These are phyloP conservation scores for Stagonosporopsis vannaccii DNA, from an alignment of 2,329 filamentous ascomycete genomes.

Conservation along the genomic window DNA sequence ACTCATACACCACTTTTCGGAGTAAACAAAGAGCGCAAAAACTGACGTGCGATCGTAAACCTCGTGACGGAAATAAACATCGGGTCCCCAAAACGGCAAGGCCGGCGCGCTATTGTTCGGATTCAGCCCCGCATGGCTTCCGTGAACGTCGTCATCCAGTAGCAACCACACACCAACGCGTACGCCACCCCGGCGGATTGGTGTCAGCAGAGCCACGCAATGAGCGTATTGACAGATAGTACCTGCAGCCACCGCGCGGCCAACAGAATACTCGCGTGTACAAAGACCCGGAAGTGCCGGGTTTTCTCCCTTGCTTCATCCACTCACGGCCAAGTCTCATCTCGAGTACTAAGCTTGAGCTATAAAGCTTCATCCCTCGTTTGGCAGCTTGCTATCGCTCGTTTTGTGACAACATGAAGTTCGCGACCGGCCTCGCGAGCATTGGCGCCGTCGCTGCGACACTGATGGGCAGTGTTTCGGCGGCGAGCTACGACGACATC, in stretches of 20 bases:
- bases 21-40: constrained; percentile 14
- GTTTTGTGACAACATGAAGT: constrained; percentile 19
- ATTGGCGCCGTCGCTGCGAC: constrained; percentile 20
- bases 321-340: constrained; percentile 14
- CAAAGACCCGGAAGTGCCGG: constrained; percentile 16
- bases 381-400: constrained; percentile 9
- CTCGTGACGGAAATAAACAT: constrained; percentile 13
- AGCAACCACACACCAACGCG: constrained; percentile 10
- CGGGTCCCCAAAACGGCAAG: constrained; percentile 2
- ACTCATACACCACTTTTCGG: neutral
- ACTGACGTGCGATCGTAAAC: constrained; percentile 13
- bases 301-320: constrained; percentile 13
- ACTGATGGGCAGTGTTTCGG: constrained; percentile 25
- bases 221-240: constrained; percentile 16
- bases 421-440: constrained; percentile 4
- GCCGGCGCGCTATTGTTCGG: constrained; percentile 1
- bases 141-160: constrained; percentile 14
- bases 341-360: constrained; percentile 13
- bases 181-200: constrained; percentile 16
- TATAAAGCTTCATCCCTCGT: constrained; percentile 20
- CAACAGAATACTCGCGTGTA: constrained; percentile 12
- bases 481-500: constrained; percentile 44
- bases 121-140: constrained; percentile 10
- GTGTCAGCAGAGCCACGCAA: constrained; percentile 22
- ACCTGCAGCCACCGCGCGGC: constrained; percentile 20